Evolutionary conservation across 129 eudicot species (phyloP).

Genomic region (Erigeron canadensis): DNA sequence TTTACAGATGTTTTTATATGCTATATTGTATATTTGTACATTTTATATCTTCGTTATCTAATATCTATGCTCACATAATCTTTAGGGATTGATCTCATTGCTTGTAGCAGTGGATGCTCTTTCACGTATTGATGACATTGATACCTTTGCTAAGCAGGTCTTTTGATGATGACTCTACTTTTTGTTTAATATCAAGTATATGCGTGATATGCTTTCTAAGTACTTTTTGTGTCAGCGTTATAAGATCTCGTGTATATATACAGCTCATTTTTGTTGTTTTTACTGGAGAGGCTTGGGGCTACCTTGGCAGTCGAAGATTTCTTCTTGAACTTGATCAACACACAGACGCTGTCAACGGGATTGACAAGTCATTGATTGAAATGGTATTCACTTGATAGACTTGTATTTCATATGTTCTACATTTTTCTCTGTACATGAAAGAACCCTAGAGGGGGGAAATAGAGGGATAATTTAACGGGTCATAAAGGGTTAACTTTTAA

Average conservation of each 20-base stretch:
- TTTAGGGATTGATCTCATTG: constrained; percentile 81
- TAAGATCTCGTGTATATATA: not conserved
- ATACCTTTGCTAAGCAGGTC: constrained; percentile 81
- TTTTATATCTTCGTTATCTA: not conserved
- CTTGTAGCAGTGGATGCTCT: constrained; percentile 98
- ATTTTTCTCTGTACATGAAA: not conserved
- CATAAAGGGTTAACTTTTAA: not conserved
- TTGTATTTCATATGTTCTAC: not conserved
- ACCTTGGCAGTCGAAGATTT: constrained; percentile 94
- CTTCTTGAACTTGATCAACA: constrained; percentile 82
- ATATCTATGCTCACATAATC: constrained; percentile 21
- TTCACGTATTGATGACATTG: constrained; percentile 58
- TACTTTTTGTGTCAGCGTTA: not conserved
- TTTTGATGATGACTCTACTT: constrained; percentile 5
- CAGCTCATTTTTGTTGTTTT: constrained; percentile 85
- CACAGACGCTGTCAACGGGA: constrained; percentile 66
- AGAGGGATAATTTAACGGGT: not conserved
- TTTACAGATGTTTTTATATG: not conserved
- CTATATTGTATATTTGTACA: not conserved
- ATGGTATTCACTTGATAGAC: constrained; percentile 46
- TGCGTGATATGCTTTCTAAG: not conserved
- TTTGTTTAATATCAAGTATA: not conserved
- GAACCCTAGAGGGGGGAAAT: not conserved
- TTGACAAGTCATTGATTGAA: constrained; percentile 61
- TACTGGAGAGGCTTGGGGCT: constrained; percentile 99